Evolutionary conservation across 78 protist genomes (phyloP).

Genomic region (slime mould (Dictyostelium discoideum)): dicty_2.7 NC_007090.3:4584501-4585000

Average conservation of each 20-base stretch:
- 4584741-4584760: slow-evolving; percentile 72
- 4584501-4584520: neutral
- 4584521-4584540: slow-evolving; percentile 51
- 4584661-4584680: neutral
- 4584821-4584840: slow-evolving; percentile 21
- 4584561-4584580: slow-evolving; percentile 29
- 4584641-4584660: slow-evolving; percentile 28
- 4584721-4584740: slow-evolving; percentile 57
- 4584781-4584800: slow-evolving; percentile 24
- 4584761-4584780: neutral
- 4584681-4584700: slow-evolving; percentile 82
- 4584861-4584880: slow-evolving; percentile 82
- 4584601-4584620: slow-evolving; percentile 2
- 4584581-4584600: slow-evolving; percentile 15
- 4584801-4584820: slow-evolving; percentile 88
- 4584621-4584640: neutral
- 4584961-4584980: slow-evolving; percentile 97
- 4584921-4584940: slow-evolving; percentile 97
- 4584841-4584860: slow-evolving; percentile 93
- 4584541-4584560: slow-evolving; percentile 31
- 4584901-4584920: slow-evolving; percentile 39
- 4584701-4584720: slow-evolving; percentile 50
- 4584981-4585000: slow-evolving; percentile 91
- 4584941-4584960: slow-evolving; percentile 86
- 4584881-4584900: neutral